A percentile compares a stretch with the other conserved stretches of the same genome.
Evolutionary conservation across 768 basidiomycete genomes (phyloP).

Genomic region (Imleria badia): DNA sequence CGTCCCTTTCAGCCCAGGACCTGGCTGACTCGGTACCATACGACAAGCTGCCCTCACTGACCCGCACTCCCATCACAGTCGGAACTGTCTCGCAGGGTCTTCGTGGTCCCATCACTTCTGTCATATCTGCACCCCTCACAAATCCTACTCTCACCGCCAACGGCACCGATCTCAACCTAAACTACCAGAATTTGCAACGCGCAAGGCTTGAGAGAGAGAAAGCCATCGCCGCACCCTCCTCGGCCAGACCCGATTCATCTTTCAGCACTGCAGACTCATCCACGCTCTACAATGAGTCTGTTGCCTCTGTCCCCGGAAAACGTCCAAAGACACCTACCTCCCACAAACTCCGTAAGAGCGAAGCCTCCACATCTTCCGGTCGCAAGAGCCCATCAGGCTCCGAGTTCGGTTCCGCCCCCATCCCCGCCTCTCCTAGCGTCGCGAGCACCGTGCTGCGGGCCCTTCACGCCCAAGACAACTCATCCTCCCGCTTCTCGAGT

Average conservation of each 20-base stretch:
- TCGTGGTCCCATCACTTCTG: constrained; percentile 36
- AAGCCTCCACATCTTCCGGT: constrained; percentile 53
- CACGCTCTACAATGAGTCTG: constrained; percentile 54
- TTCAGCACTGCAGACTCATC: constrained; percentile 57
- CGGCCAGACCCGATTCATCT: constrained; percentile 50
- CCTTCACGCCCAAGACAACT: constrained; percentile 54
- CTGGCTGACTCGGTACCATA: constrained; percentile 73
- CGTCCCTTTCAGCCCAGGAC: constrained; percentile 60
- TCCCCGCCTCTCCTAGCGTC: constrained; percentile 32
- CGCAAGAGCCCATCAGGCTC: constrained; percentile 47
- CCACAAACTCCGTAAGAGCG: constrained; percentile 46
- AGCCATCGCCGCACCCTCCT: constrained; percentile 26
- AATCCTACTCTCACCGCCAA: constrained; percentile 74
- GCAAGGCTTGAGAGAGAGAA: constrained; percentile 55
- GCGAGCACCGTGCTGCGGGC: constrained; percentile 46
- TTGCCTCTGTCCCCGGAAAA: constrained; percentile 36
- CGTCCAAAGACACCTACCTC: constrained; percentile 36
- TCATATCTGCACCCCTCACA: constrained; percentile 80
- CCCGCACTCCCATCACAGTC: constrained; percentile 60
- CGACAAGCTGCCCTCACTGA: constrained; percentile 55
- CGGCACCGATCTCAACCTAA: constrained; percentile 75
- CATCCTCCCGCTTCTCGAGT: constrained; percentile 59
- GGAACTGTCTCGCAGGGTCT: constrained; percentile 55
- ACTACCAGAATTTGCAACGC: constrained; percentile 48
- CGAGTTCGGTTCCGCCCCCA: constrained; percentile 52